These are phyloP conservation scores for Fragaria ananassa DNA, from an alignment of 306 rosid genomes.

Conservation along the genomic window DNA sequence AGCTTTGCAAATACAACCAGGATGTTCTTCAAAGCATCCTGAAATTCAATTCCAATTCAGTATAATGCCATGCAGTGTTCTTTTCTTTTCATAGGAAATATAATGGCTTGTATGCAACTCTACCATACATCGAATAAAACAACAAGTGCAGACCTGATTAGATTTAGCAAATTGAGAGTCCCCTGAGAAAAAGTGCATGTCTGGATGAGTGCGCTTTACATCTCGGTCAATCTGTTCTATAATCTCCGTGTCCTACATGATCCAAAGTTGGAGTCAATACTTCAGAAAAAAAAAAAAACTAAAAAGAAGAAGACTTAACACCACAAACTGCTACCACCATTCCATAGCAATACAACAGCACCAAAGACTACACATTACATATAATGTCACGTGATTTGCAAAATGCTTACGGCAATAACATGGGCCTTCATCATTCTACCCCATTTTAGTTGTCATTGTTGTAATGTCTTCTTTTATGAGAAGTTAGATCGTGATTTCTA, in stretches of 20 bases:
- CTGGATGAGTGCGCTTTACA: slow-evolving; percentile 98
- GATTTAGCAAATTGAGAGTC: slow-evolving; percentile 84
- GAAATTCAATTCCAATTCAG: slow-evolving; percentile 38
- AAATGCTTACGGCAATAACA: not conserved
- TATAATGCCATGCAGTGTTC: not conserved
- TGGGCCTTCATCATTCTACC: not conserved
- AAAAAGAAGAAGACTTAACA: not conserved
- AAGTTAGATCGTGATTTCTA: not conserved
- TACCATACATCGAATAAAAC: slow-evolving; percentile 10
- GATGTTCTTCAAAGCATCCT: slow-evolving; percentile 83
- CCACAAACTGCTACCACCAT: not conserved
- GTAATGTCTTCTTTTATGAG: not conserved
- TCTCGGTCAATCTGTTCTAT: slow-evolving; percentile 97
- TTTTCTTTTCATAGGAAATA: not conserved
- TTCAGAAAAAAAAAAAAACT: slow-evolving; percentile 4
- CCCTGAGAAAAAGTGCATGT: slow-evolving; percentile 89
- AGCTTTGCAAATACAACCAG: slow-evolving; percentile 86
- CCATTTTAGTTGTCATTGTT: not conserved
- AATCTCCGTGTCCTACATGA: slow-evolving; percentile 85
- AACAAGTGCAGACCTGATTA: slow-evolving; percentile 60
- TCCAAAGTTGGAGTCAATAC: slow-evolving; percentile 24
- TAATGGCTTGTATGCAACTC: slow-evolving; percentile 11
- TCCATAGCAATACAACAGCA: not conserved
- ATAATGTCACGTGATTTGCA: not conserved
- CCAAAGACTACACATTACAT: not conserved